Percentiles rank a stretch among this genome's conserved stretches.
These are phyloP conservation scores for Tuber aestivum DNA, from an alignment of 495 filamentous ascomycete species.

Conservation along the genomic window DNA sequence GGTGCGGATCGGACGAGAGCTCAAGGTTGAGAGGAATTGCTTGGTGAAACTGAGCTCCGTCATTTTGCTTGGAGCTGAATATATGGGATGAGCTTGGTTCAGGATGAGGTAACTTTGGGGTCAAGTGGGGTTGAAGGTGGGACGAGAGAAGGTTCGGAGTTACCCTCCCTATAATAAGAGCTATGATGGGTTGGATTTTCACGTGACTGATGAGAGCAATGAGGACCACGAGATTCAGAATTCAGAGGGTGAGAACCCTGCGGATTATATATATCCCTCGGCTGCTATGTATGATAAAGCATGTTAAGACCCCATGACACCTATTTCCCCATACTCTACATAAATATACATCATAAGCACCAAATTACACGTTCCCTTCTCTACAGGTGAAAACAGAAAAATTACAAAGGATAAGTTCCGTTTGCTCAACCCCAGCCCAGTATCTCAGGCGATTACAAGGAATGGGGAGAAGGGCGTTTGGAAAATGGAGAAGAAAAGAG, in stretches of 20 bases:
- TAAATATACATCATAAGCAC: neutral
- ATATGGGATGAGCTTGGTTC: constrained; percentile 2
- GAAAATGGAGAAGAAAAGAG: neutral
- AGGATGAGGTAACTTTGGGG: neutral
- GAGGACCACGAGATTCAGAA: neutral
- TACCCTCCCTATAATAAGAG: constrained; percentile 19
- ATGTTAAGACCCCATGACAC: neutral
- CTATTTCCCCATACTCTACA: neutral
- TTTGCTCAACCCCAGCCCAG: neutral
- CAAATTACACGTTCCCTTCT: neutral
- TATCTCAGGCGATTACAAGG: neutral
- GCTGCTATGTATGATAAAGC: neutral
- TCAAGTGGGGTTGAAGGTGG: constrained; percentile 4
- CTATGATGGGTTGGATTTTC: neutral
- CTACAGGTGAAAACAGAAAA: neutral
- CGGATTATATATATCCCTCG: neutral
- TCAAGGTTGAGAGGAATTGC: constrained; percentile 70
- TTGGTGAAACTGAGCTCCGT: constrained; percentile 80
- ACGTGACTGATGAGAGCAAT: constrained; percentile 3
- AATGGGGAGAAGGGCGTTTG: neutral
- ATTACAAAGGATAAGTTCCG: neutral
- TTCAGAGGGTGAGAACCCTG: neutral
- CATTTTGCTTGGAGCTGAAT: constrained; percentile 49
- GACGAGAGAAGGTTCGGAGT: constrained; percentile 18
- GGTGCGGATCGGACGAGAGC: constrained; percentile 69